Base-by-base conservation (phyloP, 371 early-diverging fungal genomes). In the Mortierella sp. region DNA sequence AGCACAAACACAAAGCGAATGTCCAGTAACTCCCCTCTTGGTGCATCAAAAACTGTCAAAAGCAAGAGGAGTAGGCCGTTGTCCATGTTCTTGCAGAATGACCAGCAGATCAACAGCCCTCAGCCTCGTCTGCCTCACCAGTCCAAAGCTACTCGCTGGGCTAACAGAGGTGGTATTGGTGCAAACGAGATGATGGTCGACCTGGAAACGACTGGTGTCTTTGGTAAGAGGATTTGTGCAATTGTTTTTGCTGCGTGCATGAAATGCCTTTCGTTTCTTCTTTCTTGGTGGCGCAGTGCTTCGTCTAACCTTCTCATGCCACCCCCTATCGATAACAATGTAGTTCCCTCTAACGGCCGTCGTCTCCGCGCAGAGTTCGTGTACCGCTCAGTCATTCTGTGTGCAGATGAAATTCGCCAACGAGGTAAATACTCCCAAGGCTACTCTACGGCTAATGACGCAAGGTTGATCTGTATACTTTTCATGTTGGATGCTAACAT, bases 351-450 rank as follows among this genome's bases (percentile, higher is more conserved):
- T 11, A 72, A 45, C 48, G 82, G 78, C 8, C 72, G 73, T 58
- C 86, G 86, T 14, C 82, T 86, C 34, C 86, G 86, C 13, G 71
- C 79, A 16, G 86, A 86, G 45, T 82, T 86, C 58, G 86, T 86
- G 28, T 86, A 86, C 55, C 68, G 75, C 28, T 72, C 80, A 21
- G 76, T 80, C 26, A 86, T 77, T 45, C 80, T 73, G 50, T 86
- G 86, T 34, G 82, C 80, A 0, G 86, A 82, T 63, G 86, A 86
- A 48, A 86, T 86, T 50, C 82, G 86, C 6, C 44, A 44, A 16
- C 74, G 86, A 73, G 86, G 84, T 84, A 81, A 60, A 24, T 31
- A 60, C 28, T 60, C 50, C 31, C 11, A 19, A 70, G 44, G 38
- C 42, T 38, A 24, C 63, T 7, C n/a, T 6, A 28, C 19, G 28